Evolutionary conservation across 345 rosid genomes (phyloP), one percentile per base, ranked within the genome.

Genomic region (Rubroshorea leprosula): DNA sequence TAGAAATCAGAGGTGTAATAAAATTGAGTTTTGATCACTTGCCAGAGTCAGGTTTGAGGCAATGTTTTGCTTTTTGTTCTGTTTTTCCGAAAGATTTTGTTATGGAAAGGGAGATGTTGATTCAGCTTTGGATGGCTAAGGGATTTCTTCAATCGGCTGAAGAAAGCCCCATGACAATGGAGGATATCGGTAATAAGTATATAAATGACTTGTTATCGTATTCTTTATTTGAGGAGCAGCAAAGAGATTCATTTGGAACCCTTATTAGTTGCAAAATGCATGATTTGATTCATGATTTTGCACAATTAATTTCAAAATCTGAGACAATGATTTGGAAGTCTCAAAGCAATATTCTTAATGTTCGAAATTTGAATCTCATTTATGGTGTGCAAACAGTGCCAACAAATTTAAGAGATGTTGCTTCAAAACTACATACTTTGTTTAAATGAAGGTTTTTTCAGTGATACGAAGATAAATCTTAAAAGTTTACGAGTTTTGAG

Each of bases 221-320:
- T 27, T 73, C 70, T 27, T 68, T 73, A 15, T 64, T 73, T n/a
- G 61, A 68, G 23, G 70, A 68, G 24, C 53, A 56, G 0, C 1
- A 2, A 49, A 54, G 23, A 39, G 64, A 73, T 49, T 13, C 0
- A 0, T 21, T 0, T 10, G 70, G 51, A 5, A 48, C 44, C 27
- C 19, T 68, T 0, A 5, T 41, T 29, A 9, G 35, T 0, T 64
- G 60, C 50, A 72, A 63, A 31, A 72, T 72, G 75, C 75, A 71
- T 22, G 75, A 71, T 41, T 43, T 61, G 22, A 23, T 67, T 1
- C 69, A 67, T 49, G 66, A 60, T 35, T 49, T 72, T 23, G 76
- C 76, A 0, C 10, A 31, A 12, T 62, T 50, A n/a, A 10, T 72
- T 4, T 49, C 67, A 10, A 52, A 49, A 3, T 49, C 24, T 19